Percentiles rank a stretch among this genome's conserved stretches.
These are phyloP conservation scores for Plasmodium coatneyi DNA, from an alignment of 169 alveolate species.

Conservation along the genomic window DNA sequence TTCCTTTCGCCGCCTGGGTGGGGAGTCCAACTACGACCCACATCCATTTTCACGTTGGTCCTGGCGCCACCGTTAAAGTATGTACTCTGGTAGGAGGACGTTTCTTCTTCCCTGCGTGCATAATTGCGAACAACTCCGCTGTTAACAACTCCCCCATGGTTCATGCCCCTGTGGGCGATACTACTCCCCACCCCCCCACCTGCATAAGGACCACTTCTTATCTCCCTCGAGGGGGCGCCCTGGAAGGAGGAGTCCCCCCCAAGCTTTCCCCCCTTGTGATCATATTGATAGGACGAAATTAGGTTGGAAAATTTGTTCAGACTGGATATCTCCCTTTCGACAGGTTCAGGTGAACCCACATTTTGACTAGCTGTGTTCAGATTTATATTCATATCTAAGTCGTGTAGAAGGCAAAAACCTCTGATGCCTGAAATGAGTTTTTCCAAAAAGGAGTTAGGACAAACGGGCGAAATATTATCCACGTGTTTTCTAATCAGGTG, in stretches of 20 bases:
- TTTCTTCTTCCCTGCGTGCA: background rate
- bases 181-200: background rate
- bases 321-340: background rate
- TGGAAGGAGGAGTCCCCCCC: background rate
- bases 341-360: background rate
- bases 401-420: conserved; percentile 68
- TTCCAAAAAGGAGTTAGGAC: conserved; percentile 62
- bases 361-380: background rate
- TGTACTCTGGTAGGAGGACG: background rate
- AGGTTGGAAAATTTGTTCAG: conserved; percentile 13
- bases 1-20: background rate
- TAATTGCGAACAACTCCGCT: background rate
- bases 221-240: background rate
- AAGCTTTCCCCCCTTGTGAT: background rate
- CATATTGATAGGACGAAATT: conserved; percentile 27
- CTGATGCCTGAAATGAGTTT: conserved; percentile 55
- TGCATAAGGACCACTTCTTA: background rate
- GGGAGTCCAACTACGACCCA: no score
- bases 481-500: conserved; percentile 61
- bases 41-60: background rate
- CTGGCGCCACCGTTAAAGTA: background rate
- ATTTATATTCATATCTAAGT: conserved; percentile 28
- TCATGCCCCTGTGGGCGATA: background rate
- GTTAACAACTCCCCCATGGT: background rate
- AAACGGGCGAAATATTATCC: conserved; percentile 61